These are phyloP conservation scores for Fagopyrum esculentum DNA, from an alignment of 148 eudicot genomes.

Conservation along the genomic window DNA sequence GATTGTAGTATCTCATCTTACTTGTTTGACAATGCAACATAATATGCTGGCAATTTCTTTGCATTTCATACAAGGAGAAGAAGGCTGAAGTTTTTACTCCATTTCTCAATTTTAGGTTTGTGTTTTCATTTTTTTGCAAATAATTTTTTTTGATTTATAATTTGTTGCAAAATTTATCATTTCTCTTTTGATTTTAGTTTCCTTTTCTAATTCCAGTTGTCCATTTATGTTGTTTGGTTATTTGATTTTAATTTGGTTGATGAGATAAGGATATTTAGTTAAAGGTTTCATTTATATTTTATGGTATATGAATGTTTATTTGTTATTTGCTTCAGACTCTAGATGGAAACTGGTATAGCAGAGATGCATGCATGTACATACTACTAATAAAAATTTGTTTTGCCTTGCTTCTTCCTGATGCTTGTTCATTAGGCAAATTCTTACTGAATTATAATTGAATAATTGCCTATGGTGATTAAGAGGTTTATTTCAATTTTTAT, in stretches of 20 bases:
- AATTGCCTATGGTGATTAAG: no score
- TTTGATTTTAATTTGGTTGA: background rate
- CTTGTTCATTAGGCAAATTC: no score
- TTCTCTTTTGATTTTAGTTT: background rate
- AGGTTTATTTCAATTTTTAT: background rate
- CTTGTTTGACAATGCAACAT: no score
- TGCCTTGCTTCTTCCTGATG: no score
- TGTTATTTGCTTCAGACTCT: background rate
- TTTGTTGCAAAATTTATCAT: constrained; percentile 17
- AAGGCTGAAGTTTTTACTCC: no score
- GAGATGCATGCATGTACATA: background rate
- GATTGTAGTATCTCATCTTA: no score
- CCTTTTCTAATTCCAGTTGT: no score
- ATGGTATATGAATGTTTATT: background rate
- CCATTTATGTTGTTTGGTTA: no score
- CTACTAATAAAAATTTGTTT: background rate
- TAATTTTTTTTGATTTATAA: no score
- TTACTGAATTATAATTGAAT: no score
- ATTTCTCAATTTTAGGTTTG: constrained; percentile 20
- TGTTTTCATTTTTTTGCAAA: background rate
- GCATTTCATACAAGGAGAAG: no score
- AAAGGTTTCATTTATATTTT: background rate
- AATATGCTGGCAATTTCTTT: no score
- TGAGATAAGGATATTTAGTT: background rate
- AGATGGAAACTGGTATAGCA: background rate